Evolutionary conservation across 768 basidiomycete genomes (phyloP).

Genomic region (Trametes punicea): DNA sequence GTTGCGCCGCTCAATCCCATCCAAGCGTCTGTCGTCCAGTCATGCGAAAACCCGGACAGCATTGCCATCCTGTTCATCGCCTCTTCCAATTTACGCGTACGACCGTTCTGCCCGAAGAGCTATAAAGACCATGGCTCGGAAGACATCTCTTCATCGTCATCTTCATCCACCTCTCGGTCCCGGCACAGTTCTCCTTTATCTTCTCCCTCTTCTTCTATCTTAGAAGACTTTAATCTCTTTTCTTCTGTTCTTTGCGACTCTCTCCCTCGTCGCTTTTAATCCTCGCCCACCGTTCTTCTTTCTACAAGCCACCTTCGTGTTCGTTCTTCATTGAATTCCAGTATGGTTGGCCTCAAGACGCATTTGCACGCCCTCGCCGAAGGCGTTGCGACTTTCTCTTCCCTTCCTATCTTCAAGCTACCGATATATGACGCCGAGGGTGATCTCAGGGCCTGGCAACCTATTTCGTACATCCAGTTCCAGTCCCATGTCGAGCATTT

Average conservation of each 20-base stretch:
- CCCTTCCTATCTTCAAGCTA: slow-evolving; percentile 51
- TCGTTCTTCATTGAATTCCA: neutral
- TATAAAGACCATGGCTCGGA: slow-evolving; percentile 11
- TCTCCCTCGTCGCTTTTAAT: slow-evolving; percentile 8
- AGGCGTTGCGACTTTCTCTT: slow-evolving; percentile 43
- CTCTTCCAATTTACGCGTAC: slow-evolving; percentile 1
- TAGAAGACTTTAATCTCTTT: slow-evolving; percentile 13
- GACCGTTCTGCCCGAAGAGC: neutral
- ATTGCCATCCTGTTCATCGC: slow-evolving; percentile 6
- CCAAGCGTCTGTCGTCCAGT: slow-evolving; percentile 11
- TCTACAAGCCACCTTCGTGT: neutral
- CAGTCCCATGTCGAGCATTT: slow-evolving; percentile 55
- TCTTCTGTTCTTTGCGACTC: neutral
- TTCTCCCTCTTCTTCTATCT: slow-evolving; percentile 10
- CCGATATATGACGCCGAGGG: slow-evolving; percentile 35
- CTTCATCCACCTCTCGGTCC: slow-evolving; percentile 10
- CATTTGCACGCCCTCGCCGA: slow-evolving; percentile 60
- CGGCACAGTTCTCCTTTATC: slow-evolving; percentile 1
- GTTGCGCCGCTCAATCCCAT: slow-evolving; percentile 13
- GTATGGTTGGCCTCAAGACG: slow-evolving; percentile 30
- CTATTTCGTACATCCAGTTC: slow-evolving; percentile 61
- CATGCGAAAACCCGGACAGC: slow-evolving; percentile 9
- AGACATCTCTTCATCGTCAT: neutral
- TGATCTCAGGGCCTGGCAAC: slow-evolving; percentile 49
- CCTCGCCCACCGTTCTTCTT: neutral